phyloP scores from a whole-genome alignment of 225 moss, liverwort and hornwort genomes.

The Marchantia paleacea region DNA sequence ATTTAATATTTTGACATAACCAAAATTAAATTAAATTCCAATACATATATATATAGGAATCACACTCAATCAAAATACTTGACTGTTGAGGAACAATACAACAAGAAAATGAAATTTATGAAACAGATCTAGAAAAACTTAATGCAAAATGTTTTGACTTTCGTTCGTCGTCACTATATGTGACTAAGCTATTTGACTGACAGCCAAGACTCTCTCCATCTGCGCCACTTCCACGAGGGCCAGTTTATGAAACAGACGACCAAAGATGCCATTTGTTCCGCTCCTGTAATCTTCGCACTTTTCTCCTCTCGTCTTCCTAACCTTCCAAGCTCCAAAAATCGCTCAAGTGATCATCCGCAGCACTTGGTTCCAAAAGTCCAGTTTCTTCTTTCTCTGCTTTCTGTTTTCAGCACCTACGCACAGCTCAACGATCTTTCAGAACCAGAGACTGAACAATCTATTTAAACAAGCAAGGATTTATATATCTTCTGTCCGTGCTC shows the following conservation, averaged over 20 bases:
- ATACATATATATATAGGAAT: too few relatives aligned
- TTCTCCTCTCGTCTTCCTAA: neutral
- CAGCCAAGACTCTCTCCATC: constrained; percentile 89
- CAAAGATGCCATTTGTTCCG: constrained; percentile 74
- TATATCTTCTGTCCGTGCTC: neutral
- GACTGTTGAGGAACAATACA: too few relatives aligned
- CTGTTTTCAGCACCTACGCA: neutral
- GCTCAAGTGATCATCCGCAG: neutral
- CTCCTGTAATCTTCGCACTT: constrained; percentile 41
- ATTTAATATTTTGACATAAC: too few relatives aligned
- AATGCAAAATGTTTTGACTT: constrained; percentile 36
- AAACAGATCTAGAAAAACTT: too few relatives aligned
- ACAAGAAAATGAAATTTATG: too few relatives aligned
- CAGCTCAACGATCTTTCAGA: neutral
- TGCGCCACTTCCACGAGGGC: constrained; percentile 89
- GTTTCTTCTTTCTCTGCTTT: neutral
- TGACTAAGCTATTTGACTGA: constrained; percentile 74
- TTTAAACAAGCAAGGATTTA: neutral
- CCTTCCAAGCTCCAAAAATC: neutral
- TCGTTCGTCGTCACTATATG: constrained; percentile 73
- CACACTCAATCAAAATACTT: too few relatives aligned
- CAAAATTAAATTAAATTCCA: too few relatives aligned
- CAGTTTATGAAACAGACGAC: constrained; percentile 83
- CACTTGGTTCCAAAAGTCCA: neutral
- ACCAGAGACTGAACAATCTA: neutral